Evolutionary conservation across 1,139 yeast genomes (phyloP), one percentile per base, ranked within the genome.

Genomic region (Taiozyma sp.): DNA sequence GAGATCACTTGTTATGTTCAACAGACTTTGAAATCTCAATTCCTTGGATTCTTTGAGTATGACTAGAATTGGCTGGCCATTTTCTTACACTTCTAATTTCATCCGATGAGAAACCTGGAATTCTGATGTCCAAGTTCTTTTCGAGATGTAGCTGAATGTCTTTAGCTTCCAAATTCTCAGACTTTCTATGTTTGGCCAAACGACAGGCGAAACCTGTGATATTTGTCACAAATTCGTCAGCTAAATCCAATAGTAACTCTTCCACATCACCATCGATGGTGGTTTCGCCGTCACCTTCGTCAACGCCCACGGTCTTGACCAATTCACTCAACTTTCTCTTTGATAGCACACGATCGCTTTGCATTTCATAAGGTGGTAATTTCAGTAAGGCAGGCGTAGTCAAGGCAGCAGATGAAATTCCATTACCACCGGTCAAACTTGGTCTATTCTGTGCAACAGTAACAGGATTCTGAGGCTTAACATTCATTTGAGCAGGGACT

Each of bases 251-350:
- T 47, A 93, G 72, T 42, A 91, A 71, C 59, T 91, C 97, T 66
- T 93, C 98, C 16, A 91, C 98, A 67, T 93, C 97, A 32, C 97
- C 97, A 65, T 91, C 98, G 50, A 93, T 85, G n/a, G 80, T 79
- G 9, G 95, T 87, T 61, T 88, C 93, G 4, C 95, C 90, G 61
- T 88, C 95, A 30, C 93, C 91, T 66, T 87, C 90, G 65, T 87
- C 91, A 4, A 85, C 80, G 8, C 91, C 90, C 9, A 90, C 88
- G 4, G 88, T 80, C 59, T 84, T 82, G 8, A 93, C 95, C 54
- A 93, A 74, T 63, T 93, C 99, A 50, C 88, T 78, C 54, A 93
- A 74, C 64, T 93, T 93, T 49, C 99, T 76, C 67, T 93, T 93
- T 35, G 95, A 87, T 61, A 93, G 74, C 3, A 91, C 95, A 29